Evolutionary conservation across 2,329 filamentous ascomycete species (phyloP).

Genomic region (Scedosporium minutisporum): DNA sequence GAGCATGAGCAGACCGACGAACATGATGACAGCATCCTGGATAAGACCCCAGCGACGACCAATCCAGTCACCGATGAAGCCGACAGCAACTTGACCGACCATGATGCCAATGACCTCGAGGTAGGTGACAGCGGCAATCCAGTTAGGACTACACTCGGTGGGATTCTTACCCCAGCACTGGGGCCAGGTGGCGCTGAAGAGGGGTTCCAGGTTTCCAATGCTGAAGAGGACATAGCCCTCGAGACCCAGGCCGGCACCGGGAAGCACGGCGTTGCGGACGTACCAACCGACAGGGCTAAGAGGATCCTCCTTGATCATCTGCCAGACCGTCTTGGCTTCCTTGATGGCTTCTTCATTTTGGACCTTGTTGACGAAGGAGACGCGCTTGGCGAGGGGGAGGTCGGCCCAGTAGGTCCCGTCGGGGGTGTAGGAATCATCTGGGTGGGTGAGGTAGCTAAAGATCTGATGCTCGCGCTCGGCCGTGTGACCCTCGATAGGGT

Average conservation of each 20-base stretch:
- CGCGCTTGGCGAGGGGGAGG: conserved; percentile 57
- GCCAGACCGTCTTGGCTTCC: conserved; percentile 59
- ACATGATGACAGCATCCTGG: conserved; percentile 90
- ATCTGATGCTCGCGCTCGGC: conserved; percentile 45
- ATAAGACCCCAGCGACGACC: conserved; percentile 93
- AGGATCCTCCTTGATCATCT: conserved; percentile 79
- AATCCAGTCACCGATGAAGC: conserved; percentile 63
- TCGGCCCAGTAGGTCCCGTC: conserved; percentile 92
- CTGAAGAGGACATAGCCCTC: conserved; percentile 97
- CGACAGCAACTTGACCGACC: conserved; percentile 80
- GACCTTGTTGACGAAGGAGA: conserved; percentile 66
- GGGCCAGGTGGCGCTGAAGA: conserved; percentile 68
- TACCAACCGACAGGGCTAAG: conserved; percentile 79
- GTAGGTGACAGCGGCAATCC: conserved; percentile 70
- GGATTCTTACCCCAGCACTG: conserved; percentile 61
- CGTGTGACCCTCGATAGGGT: conserved; percentile 29
- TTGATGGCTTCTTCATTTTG: conserved; percentile 59
- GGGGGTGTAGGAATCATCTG: conserved; percentile 76
- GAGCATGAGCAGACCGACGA: conserved; percentile 82
- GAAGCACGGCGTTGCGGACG: conserved; percentile 81
- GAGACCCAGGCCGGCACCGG: conserved; percentile 81
- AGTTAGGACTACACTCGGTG: conserved; percentile 63
- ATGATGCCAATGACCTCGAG: conserved; percentile 94
- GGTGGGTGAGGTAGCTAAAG: conserved; percentile 73
- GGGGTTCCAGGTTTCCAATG: conserved; percentile 81